Percentiles rank a stretch among this genome's conserved stretches.
Conservation (phyloP, 345 rosid species). For the Salix exigua region DNA sequence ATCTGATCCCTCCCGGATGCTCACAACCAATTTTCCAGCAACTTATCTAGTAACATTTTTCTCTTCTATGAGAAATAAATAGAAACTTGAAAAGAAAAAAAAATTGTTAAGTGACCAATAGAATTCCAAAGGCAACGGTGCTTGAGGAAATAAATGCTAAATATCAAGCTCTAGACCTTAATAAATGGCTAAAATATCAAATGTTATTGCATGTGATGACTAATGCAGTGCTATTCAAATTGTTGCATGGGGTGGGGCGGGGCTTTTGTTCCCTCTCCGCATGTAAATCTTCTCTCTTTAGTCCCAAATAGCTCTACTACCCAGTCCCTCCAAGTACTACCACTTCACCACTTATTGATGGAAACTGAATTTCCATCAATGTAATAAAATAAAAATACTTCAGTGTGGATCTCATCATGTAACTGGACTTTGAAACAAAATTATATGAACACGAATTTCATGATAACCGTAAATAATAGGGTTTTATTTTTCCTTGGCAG, state of each 20-base stretch:
- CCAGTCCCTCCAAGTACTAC: not conserved
- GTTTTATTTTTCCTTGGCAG: not conserved
- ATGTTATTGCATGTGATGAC: too few relatives aligned
- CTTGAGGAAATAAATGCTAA: too few relatives aligned
- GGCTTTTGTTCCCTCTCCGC: not conserved
- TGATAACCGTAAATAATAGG: not conserved
- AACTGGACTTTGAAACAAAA: not conserved
- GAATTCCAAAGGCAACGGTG: not conserved
- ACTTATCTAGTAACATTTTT: not conserved
- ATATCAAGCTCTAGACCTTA: too few relatives aligned
- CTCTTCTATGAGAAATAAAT: not conserved
- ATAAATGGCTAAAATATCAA: too few relatives aligned
- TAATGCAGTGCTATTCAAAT: not conserved
- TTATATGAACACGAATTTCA: not conserved
- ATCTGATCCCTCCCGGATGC: not conserved
- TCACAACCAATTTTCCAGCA: not conserved
- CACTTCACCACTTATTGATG: not conserved
- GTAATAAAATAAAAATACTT: not conserved
- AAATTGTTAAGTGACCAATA: not conserved
- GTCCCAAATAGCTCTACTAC: not conserved
- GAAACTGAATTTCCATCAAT: constrained; percentile 2
- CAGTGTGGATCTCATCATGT: not conserved
- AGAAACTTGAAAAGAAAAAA: not conserved
- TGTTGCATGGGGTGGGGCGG: not conserved
- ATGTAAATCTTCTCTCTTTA: not conserved